Base-by-base conservation (phyloP, 345 rosid species). In the Murraya koenigii region DNA sequence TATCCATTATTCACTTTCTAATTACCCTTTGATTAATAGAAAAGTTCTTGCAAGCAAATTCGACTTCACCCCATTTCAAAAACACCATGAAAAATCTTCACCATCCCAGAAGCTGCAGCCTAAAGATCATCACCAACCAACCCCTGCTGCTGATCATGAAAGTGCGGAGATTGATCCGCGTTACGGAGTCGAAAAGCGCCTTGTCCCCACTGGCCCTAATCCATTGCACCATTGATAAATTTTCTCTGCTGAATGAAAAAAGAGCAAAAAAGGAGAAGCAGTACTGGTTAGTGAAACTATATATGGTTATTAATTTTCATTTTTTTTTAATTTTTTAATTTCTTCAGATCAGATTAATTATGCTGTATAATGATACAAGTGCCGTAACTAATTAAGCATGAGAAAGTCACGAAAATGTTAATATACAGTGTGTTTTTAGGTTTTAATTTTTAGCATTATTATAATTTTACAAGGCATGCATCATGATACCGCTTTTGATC, bases 151-250 rank as follows among this genome's bases (percentile, higher is more conserved):
- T 44, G 17, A 13, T 44, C 49, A 44, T 14, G 85, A 62, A 56
- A 83, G 69, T 61, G 69, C 25, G 20, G 82, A 91, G 91, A 89
- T 93, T 58, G 97, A 94, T 84, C 95, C 90, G 1, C 94, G 91
- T 59, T 94, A 94, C 5, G 94, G 94, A 20, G 89, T 89, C 23
- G 89, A 94, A 85, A 94, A 94, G 85, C 97, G 97, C 33, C 94
- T 87, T 19, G 98, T 94, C 65, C 98, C 97, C 32, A 90, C 94
- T 1, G 97, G 98, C 56, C 97, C 98, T 0, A 94, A 94, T 85
- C 97, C 98, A 20, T 85, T 94, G 81, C 98, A 94, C 85, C 98
- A 93, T 87, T 86, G 90, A 94, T 80, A 75, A 71, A 13, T 44
- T 73, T 35, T 62, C 72, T 74, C 75, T 8, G 70, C 68, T 68